Evolutionary conservation across 805 yeast species (phyloP).

Genomic region (Wickerhamiella dianesei): DNA sequence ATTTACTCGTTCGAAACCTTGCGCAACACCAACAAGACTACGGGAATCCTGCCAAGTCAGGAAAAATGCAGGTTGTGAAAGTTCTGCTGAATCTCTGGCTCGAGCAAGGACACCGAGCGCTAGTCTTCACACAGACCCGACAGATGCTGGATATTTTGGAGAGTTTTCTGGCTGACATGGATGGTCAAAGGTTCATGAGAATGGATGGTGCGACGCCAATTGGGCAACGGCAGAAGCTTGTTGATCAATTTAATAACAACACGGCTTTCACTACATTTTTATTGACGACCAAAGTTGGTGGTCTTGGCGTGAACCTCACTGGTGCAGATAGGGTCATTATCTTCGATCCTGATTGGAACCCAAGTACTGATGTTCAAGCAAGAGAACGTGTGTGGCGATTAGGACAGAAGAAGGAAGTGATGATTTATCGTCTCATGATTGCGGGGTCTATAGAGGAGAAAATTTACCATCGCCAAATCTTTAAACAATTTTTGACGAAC

Average conservation of each 20-base stretch:
- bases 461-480: slow-evolving; percentile 90
- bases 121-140: slow-evolving; percentile 82
- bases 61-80: slow-evolving; percentile 81
- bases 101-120: slow-evolving; percentile 58
- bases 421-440: slow-evolving; percentile 80
- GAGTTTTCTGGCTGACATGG: slow-evolving; percentile 37
- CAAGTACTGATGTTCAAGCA: slow-evolving; percentile 94
- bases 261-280: slow-evolving; percentile 50
- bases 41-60: slow-evolving; percentile 46
- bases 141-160: slow-evolving; percentile 89
- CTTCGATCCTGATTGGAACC: slow-evolving; percentile 97
- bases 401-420: slow-evolving; percentile 86
- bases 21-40: slow-evolving; percentile 24
- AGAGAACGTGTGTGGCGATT: slow-evolving; percentile 94
- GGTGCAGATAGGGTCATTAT: slow-evolving; percentile 93
- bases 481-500: slow-evolving; percentile 85
- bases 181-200: slow-evolving; percentile 41
- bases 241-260: slow-evolving; percentile 64
- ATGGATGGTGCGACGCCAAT: slow-evolving; percentile 95
- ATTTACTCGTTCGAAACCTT: slow-evolving; percentile 42
- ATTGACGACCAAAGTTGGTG: slow-evolving; percentile 90
- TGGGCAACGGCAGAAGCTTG: slow-evolving; percentile 57
- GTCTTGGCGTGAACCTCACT: slow-evolving; percentile 82
- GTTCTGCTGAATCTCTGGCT: slow-evolving; percentile 67
- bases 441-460: slow-evolving; percentile 95